A percentile compares a stretch with the other conserved stretches of the same genome.
phyloP scores from a whole-genome alignment of 176 grass and related monocot species.

The Oryza officinalis region DNA sequence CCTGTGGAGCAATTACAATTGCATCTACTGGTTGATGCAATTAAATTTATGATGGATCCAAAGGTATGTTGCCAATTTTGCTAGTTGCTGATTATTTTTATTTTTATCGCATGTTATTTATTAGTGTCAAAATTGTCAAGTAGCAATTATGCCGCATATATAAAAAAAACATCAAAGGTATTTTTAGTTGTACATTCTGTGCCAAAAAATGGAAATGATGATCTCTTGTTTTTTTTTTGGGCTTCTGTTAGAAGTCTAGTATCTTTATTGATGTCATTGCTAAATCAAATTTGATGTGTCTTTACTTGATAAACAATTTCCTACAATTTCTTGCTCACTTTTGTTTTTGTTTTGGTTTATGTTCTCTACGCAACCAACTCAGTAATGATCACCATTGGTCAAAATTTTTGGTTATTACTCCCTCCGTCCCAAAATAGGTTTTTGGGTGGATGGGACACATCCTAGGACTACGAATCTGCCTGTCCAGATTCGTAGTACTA shows the following conservation, averaged over 20 bases:
- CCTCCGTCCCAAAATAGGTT: too few relatives aligned
- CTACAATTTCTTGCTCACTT: neutral
- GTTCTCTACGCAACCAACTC: neutral
- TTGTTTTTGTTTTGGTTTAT: neutral
- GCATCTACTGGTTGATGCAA: constrained; percentile 59
- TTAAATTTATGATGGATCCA: constrained; percentile 73
- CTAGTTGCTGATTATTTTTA: neutral
- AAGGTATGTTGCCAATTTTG: constrained; percentile 43
- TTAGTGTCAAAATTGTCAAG: neutral
- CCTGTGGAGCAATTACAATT: constrained; percentile 66
- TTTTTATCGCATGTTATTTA: neutral
- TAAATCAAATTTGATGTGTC: neutral
- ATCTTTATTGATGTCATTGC: neutral
- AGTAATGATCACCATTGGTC: neutral
- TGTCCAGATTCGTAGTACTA: too few relatives aligned
- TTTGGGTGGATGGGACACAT: too few relatives aligned
- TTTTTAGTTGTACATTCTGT: neutral
- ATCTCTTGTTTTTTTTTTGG: neutral
- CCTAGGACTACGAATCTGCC: too few relatives aligned
- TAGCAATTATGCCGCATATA: neutral
- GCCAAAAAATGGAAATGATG: neutral
- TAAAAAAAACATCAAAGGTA: neutral
- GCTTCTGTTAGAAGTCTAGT: neutral
- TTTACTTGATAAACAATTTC: neutral
- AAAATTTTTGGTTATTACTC: neutral